A percentile compares a stretch with the other conserved stretches of the same genome.
phyloP scores from a whole-genome alignment of 2,329 filamentous ascomycete species.

The Apiospora hydei region DNA sequence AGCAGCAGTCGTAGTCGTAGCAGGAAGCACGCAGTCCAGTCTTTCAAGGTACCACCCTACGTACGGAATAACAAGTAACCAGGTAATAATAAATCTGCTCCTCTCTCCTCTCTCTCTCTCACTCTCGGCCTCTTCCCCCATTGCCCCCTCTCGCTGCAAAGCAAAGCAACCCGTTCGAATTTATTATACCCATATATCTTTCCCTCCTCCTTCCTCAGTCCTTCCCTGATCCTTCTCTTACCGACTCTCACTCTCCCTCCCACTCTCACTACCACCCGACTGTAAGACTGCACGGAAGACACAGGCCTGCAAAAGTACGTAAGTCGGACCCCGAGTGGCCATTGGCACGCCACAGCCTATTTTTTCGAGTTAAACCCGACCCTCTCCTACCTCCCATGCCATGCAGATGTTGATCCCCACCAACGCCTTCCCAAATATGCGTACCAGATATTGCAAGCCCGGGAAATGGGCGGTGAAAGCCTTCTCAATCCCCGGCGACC shows the following conservation, averaged over 20 bases:
- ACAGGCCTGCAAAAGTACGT: neutral
- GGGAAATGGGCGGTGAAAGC: conserved; percentile 19
- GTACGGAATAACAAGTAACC: neutral
- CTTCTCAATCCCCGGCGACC: conserved; percentile 11
- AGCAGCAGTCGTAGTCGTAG: neutral
- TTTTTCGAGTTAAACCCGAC: neutral
- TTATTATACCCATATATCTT: conserved; percentile 15
- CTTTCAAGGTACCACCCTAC: conserved; percentile 11
- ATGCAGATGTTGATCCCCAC: conserved; percentile 27
- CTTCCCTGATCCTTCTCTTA: neutral
- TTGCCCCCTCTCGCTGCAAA: neutral
- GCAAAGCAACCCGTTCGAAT: neutral
- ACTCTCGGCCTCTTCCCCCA: neutral
- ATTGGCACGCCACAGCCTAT: neutral
- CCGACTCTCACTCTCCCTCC: neutral
- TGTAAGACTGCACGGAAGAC: neutral
- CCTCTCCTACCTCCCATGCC: conserved; percentile 12
- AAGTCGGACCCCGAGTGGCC: neutral
- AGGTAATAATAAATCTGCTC: conserved; percentile 7
- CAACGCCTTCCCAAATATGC: conserved; percentile 15
- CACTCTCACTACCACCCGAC: conserved; percentile 1
- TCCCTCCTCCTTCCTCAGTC: neutral
- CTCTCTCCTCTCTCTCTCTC: no score
- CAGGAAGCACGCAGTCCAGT: neutral
- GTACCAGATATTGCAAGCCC: conserved; percentile 16